Percentiles rank a stretch among this genome's conserved stretches.
Conservation (phyloP, 352 stramenopile species). For the Sclerospora graminicola region DNA sequence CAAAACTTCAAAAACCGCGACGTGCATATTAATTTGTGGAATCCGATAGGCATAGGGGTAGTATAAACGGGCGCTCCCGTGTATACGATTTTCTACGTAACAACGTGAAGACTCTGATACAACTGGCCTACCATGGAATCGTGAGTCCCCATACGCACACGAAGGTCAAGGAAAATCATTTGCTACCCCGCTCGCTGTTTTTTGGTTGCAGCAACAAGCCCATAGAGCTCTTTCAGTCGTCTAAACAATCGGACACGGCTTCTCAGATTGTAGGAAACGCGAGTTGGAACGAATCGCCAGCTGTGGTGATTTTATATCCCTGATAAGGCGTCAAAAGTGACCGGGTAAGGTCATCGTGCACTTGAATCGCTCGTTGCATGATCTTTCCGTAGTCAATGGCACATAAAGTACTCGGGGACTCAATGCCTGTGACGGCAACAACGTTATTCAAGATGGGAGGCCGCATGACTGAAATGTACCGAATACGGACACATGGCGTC, state of each 20-base stretch:
- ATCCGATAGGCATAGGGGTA: no score
- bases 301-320: conserved; percentile 48
- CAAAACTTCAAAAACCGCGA: no score
- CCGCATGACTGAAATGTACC: no score
- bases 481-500: no score
- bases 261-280: conserved; percentile 46
- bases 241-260: conserved; percentile 37
- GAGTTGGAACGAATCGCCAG: conserved; percentile 41
- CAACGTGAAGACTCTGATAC: conserved; percentile 22
- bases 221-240: conserved; percentile 33
- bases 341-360: conserved; percentile 43
- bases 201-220: conserved; percentile 23
- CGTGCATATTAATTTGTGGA: no score
- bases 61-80: conserved; percentile 30
- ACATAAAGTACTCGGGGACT: conserved; percentile 64
- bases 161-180: conserved; percentile 30
- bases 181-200: conserved; percentile 17
- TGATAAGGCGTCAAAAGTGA: conserved; percentile 27
- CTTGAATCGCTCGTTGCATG: conserved; percentile 34
- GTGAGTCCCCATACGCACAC: conserved; percentile 41
- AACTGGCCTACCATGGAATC: conserved; percentile 19
- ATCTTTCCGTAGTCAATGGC: conserved; percentile 26
- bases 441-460: no score
- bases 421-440: conserved; percentile 77
- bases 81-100: conserved; percentile 36